phyloP scores from a whole-genome alignment of 2,329 filamentous ascomycete genomes.

The Triangularia setosa region DNA sequence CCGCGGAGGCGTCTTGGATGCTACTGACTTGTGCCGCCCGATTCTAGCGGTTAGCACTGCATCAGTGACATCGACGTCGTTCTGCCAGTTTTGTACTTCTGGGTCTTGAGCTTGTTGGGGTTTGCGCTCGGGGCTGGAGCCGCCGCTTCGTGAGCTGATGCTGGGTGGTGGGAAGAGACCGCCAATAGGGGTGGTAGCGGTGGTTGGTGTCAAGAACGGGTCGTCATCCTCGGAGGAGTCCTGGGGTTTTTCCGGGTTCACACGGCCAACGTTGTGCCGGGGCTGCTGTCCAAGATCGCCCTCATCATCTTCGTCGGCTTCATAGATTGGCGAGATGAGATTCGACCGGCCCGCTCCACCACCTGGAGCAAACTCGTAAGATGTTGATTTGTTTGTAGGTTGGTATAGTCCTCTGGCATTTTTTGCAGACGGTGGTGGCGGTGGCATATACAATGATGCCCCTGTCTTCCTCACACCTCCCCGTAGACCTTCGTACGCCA shows the following conservation, averaged over 20 bases:
- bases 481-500: constrained; percentile 50
- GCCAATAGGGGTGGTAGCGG: constrained; percentile 21
- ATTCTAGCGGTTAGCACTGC: constrained; percentile 46
- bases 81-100: constrained; percentile 57
- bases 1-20: constrained; percentile 15
- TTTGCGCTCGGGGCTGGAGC: not conserved
- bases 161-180: constrained; percentile 18
- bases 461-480: constrained; percentile 9
- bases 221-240: constrained; percentile 33
- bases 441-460: constrained; percentile 20
- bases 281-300: constrained; percentile 15
- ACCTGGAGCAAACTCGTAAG: constrained; percentile 29
- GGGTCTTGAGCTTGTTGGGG: constrained; percentile 37
- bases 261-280: not conserved
- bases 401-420: constrained; percentile 36
- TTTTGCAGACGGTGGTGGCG: constrained; percentile 19
- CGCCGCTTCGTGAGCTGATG: constrained; percentile 24
- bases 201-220: constrained; percentile 48
- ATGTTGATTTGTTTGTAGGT: constrained; percentile 28
- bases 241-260: constrained; percentile 21
- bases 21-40: constrained; percentile 31
- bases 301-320: constrained; percentile 47
- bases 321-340: constrained; percentile 55
- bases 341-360: constrained; percentile 27
- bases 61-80: constrained; percentile 52